Evolutionary conservation across 1,139 yeast species (phyloP), one percentile per base, ranked within the genome.

Genomic region (Geotrichum phurueaensis): DNA sequence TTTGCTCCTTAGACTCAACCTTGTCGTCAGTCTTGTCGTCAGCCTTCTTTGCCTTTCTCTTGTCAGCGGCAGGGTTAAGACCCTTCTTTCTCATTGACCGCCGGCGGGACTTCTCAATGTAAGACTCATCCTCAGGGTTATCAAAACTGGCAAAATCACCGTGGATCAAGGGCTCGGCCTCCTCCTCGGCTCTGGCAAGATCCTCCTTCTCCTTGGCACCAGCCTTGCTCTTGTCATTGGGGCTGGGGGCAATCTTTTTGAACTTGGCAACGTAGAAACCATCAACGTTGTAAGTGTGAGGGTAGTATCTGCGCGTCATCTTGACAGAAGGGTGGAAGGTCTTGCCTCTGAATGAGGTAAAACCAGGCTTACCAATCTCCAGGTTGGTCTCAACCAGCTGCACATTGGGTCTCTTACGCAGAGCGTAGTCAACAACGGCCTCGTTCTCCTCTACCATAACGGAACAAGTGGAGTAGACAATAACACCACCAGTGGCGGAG

Each of bases 361-460:
- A 94, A 4, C 98, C 99, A 70, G 90, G 96, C 71, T 90, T 90
- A 75, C 99, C 99, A 65, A 95, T 94, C 64, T 84, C 87, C 68
- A 95, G 81, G n/a, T 95, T 96, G 36, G 97, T 82, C 20, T 92
- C 98, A 23, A 95, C 98, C 62, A 95, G 82, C 74, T 88, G 90
- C 53, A 95, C 98, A 72, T 95, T 94, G 53, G 98, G 97, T 74
- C 99, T 86, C 75, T 94, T 94, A 73, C 96, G 84, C 69, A 95
- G 82, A 33, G 97, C 99, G 71, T 95, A 95, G 75, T 94, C 97
- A n/a, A 95, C 97, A 60, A 95, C 99, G 27, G 97, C 87, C 76
- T 95, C 99, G 75, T 95, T 94, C 77, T 95, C 99, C 70, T 95
- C 99, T 54, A 94, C 97, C 71, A 96, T 96, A 63, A 95, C 96